Conservation (phyloP, 352 stramenopile genomes). For the Pythium plurisporium region DNA sequence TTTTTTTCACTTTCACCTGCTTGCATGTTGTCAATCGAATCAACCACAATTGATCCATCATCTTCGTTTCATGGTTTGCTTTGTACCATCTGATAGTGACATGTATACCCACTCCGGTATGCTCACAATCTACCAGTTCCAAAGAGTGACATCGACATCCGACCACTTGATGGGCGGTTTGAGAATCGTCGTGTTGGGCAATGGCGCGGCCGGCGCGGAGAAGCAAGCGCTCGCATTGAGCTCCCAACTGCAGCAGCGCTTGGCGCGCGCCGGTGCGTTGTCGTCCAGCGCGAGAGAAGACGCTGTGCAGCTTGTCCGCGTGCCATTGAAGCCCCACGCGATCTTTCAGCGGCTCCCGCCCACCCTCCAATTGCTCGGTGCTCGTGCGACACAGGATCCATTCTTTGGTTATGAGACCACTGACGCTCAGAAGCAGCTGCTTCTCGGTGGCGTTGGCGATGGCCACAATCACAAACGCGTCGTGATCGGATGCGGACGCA, state of each 20-base stretch:
- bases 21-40: too few species aligned
- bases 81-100: too few species aligned
- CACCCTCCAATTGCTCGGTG: conserved; percentile 33
- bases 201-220: conserved; percentile 66
- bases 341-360: conserved; percentile 34
- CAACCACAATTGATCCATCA: too few species aligned
- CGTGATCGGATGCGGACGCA: conserved; percentile 65
- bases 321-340: conserved; percentile 25
- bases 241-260: conserved; percentile 24
- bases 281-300: neutral
- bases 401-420: conserved; percentile 44
- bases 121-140: neutral
- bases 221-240: conserved; percentile 68
- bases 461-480: conserved; percentile 22
- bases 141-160: neutral
- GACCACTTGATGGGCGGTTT: conserved; percentile 3
- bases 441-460: conserved; percentile 2
- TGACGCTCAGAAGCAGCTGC: neutral
- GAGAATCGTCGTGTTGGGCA: conserved; percentile 60
- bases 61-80: too few species aligned
- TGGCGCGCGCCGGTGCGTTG: conserved; percentile 10
- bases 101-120: neutral
- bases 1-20: too few species aligned
- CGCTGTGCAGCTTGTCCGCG: conserved; percentile 26
- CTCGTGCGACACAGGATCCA: conserved; percentile 30